A percentile compares a stretch with the other conserved stretches of the same genome.
Evolutionary conservation across 768 basidiomycete genomes (phyloP).

Genomic region (Terana coerulea): DNA sequence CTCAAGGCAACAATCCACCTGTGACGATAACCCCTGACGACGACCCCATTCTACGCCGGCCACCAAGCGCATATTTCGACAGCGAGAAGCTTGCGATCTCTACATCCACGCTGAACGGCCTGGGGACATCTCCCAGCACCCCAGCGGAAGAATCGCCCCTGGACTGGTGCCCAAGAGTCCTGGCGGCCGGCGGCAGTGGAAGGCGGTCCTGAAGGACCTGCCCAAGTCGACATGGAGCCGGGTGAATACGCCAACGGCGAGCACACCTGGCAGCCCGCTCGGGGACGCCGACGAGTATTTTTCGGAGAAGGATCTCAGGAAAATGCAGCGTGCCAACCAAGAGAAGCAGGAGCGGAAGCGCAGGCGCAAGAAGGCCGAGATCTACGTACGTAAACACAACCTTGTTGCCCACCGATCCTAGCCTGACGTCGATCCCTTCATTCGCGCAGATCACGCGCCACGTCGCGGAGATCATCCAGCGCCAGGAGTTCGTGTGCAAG

Average conservation of each 20-base stretch:
- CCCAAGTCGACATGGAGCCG: constrained; percentile 27
- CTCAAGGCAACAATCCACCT: background rate
- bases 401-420: background rate
- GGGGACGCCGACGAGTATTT: constrained; percentile 25
- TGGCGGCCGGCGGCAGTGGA: constrained; percentile 29
- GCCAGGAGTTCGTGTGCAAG: constrained; percentile 85
- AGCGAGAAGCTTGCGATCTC: background rate
- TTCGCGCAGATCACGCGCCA: constrained; percentile 70
- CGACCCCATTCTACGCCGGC: background rate
- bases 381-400: constrained; percentile 55
- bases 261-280: constrained; percentile 26
- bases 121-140: background rate
- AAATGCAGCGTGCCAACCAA: constrained; percentile 13
- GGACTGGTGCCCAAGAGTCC: background rate
- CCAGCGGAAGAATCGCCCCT: background rate
- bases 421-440: background rate
- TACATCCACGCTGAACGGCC: background rate
- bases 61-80: constrained; percentile 9
- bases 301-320: constrained; percentile 24
- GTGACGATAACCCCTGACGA: background rate
- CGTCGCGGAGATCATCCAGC: constrained; percentile 74
- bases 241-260: constrained; percentile 23
- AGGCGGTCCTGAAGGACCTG: constrained; percentile 36
- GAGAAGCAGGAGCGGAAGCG: constrained; percentile 38
- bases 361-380: constrained; percentile 69